phyloP scores from a whole-genome alignment of 2,329 filamentous ascomycete genomes.

The Penicillium sp. region DNA sequence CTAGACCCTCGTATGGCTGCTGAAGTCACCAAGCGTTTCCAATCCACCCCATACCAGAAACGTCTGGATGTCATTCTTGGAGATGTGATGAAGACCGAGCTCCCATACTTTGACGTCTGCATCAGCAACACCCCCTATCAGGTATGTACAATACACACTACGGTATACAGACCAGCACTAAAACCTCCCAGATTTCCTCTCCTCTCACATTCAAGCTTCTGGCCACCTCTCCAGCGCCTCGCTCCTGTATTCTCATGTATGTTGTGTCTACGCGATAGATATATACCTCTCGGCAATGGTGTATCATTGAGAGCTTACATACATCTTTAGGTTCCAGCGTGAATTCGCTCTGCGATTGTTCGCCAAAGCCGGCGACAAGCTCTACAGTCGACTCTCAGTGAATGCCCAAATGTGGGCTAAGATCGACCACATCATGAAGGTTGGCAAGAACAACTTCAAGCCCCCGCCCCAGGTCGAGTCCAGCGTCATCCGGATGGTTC shows the following conservation, averaged over 20 bases:
- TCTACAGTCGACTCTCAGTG: slow-evolving; percentile 88
- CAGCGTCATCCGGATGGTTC: slow-evolving; percentile 85
- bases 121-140: slow-evolving; percentile 77
- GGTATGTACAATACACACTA: slow-evolving; percentile 38
- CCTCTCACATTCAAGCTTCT: slow-evolving; percentile 91
- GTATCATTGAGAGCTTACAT: slow-evolving; percentile 5
- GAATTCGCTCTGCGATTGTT: slow-evolving; percentile 92
- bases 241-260: slow-evolving; percentile 82
- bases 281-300: neutral
- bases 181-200: slow-evolving; percentile 69
- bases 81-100: slow-evolving; percentile 87
- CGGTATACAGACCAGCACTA: slow-evolving; percentile 9
- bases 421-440: slow-evolving; percentile 77
- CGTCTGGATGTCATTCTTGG: slow-evolving; percentile 85
- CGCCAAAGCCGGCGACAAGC: slow-evolving; percentile 80
- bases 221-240: slow-evolving; percentile 75
- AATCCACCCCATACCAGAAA: slow-evolving; percentile 81
- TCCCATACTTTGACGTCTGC: slow-evolving; percentile 79
- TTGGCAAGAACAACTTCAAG: slow-evolving; percentile 94
- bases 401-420: slow-evolving; percentile 92
- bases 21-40: slow-evolving; percentile 89
- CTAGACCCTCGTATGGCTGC: slow-evolving; percentile 96
- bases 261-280: slow-evolving; percentile 5
- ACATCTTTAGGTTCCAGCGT: slow-evolving; percentile 59
- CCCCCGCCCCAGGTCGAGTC: slow-evolving; percentile 92